Base-by-base conservation (phyloP, 805 yeast species). In the Yueomyces sp. region DNA sequence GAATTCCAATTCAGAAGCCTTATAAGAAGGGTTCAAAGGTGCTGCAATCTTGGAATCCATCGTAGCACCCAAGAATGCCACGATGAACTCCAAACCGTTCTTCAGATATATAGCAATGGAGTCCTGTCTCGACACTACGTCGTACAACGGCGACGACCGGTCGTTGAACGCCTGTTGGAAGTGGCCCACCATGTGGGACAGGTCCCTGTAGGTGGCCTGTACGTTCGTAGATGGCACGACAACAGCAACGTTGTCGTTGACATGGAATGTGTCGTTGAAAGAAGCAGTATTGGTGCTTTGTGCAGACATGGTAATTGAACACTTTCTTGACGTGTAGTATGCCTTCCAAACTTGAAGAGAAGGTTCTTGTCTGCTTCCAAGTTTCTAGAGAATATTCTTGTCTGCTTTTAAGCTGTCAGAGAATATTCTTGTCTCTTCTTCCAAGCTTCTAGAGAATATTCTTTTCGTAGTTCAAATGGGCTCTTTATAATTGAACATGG, bases 21-120 rank as follows among this genome's bases (percentile, higher is more conserved):
- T 77, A 57, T 78, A 79, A 43, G 69, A 69, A 12, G 85, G 73
- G 52, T 81, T 81, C 55, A 81, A 64, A 11, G 88, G 88, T 2
- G 85, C 83, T 26, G 81, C 82, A 39, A 80, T 66, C 50, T 73
- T 66, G 1, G 76, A 72, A 30, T 74, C 68, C 48, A 73, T 69
- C 2, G 84, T 73, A 28, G 72, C 64, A 2, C 78, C 80, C 27
- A 81, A 57, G 54, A 78, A 81, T 2, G 74, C 62, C 7, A 70
- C 68, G 1, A 73, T 68, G 42, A 78, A 72, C 51, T 81, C 87
- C 28, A 81, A 54, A 3, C 74, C 63, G 55, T 81, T 81, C 30
- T 79, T 77, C 46, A 81, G 60, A 1, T 83, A 68, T 27, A 80
- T 77, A 0, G 82, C 80, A 37, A 78, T 66, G 2, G 76, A 69